Percentiles rank a stretch among this genome's conserved stretches.
These are phyloP conservation scores for Cucurbita pepo DNA, from an alignment of 306 rosid genomes.

Conservation along the genomic window DNA sequence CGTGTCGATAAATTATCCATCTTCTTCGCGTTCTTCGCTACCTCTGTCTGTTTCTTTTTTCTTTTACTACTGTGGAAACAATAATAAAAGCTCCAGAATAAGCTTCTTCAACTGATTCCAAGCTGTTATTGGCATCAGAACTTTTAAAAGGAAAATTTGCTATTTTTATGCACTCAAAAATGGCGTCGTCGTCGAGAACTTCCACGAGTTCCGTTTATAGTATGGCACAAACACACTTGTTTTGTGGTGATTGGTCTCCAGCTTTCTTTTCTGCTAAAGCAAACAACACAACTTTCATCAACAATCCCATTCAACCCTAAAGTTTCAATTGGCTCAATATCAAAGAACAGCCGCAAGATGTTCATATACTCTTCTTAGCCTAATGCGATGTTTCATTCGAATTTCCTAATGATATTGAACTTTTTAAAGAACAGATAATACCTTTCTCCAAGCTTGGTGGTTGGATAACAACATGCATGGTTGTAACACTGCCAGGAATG, in stretches of 20 bases:
- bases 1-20: not conserved
- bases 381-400: too few species aligned
- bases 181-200: constrained; percentile 11
- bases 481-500: constrained; percentile 69
- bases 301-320: not conserved
- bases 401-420: not conserved
- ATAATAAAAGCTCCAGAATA: not conserved
- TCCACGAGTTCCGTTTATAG: constrained; percentile 32
- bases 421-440: constrained; percentile 3
- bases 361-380: not conserved
- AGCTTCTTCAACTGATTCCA: not conserved
- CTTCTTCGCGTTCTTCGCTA: constrained; percentile 8
- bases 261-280: constrained; percentile 61
- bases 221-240: constrained; percentile 63
- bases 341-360: not conserved
- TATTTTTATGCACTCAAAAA: constrained; percentile 15
- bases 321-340: not conserved
- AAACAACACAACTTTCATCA: not conserved
- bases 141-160: constrained; percentile 1
- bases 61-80: constrained; percentile 9
- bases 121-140: constrained; percentile 3
- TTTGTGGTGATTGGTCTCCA: constrained; percentile 23
- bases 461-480: constrained; percentile 84
- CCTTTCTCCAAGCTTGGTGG: constrained; percentile 65
- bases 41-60: constrained; percentile 8